These are phyloP conservation scores for Arthroderma uncinatum DNA, from an alignment of 2,329 filamentous ascomycete species.

Conservation along the genomic window DNA sequence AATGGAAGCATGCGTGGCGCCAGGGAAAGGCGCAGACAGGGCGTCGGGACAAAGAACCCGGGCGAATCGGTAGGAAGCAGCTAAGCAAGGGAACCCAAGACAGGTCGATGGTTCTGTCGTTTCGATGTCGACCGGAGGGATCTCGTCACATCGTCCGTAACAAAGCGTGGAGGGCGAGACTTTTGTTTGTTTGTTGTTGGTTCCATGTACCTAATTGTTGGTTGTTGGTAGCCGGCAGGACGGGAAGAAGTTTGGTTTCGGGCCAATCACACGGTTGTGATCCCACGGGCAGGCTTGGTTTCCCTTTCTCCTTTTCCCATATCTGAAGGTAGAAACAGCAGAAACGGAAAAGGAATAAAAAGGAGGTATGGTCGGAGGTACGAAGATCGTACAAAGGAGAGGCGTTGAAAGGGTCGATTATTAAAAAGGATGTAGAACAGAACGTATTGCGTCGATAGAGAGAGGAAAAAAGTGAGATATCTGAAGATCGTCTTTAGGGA, in stretches of 20 bases:
- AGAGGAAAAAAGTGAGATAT: not conserved
- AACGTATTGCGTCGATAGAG: constrained; percentile 5
- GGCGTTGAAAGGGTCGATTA: constrained; percentile 18
- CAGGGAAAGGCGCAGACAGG: not conserved
- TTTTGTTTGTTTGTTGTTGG: not conserved
- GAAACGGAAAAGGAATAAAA: not conserved
- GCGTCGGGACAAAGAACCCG: not conserved
- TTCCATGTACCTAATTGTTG: not conserved
- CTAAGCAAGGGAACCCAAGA: not conserved
- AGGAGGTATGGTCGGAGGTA: not conserved
- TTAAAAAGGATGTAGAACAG: constrained; percentile 10
- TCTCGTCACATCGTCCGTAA: not conserved
- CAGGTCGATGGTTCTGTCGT: not conserved
- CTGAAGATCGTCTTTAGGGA: not conserved
- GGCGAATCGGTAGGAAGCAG: not conserved
- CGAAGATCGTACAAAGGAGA: constrained; percentile 1
- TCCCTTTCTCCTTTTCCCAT: not conserved
- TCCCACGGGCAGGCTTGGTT: not conserved
- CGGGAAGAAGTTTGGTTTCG: not conserved
- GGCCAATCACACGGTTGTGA: not conserved
- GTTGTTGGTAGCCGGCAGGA: not conserved
- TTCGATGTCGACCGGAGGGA: not conserved
- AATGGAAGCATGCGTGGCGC: not conserved
- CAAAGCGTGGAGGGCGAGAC: not conserved
- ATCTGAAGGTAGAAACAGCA: not conserved